Percentiles rank a stretch among this genome's conserved stretches.
Conservation (phyloP, 306 rosid genomes). For the Rosa lucieae region DNA sequence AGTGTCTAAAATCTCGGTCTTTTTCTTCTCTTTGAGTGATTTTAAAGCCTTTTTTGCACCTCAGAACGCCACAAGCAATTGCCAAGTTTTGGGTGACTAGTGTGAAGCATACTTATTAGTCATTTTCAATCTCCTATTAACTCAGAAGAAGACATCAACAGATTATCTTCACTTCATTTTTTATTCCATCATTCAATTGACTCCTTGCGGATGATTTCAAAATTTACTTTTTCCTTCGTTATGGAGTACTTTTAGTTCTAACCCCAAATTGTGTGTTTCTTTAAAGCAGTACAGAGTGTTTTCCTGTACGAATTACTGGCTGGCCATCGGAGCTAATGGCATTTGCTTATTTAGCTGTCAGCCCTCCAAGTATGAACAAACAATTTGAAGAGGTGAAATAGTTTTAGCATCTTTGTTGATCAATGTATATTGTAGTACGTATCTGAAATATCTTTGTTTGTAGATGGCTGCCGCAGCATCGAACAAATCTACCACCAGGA, state of each 20-base stretch:
- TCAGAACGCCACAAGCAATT: background rate
- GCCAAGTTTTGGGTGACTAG: background rate
- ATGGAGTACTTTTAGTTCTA: background rate
- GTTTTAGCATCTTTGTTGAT: constrained; percentile 9
- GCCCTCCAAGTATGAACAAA: constrained; percentile 80
- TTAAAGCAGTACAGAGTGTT: constrained; percentile 74
- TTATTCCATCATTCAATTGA: background rate
- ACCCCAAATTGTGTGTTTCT: constrained; percentile 12
- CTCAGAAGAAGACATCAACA: background rate
- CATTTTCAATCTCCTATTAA: background rate
- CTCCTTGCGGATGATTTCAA: background rate
- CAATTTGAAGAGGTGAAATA: constrained; percentile 75
- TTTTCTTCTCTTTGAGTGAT: background rate
- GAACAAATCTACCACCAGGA: constrained; percentile 53
- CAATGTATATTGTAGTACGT: constrained; percentile 16
- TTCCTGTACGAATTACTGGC: constrained; percentile 83
- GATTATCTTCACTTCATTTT: background rate
- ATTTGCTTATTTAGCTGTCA: constrained; percentile 81
- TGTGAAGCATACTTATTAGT: background rate
- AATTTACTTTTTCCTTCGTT: background rate
- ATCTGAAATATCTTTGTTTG: constrained; percentile 22
- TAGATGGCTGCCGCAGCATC: constrained; percentile 95
- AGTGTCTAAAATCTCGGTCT: constrained; percentile 27
- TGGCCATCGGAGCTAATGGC: constrained; percentile 95
- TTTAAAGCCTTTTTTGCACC: background rate